Evolutionary conservation across 108 stramenopile genomes (phyloP).

Genomic region (Pelagomonas calceolata): DNA sequence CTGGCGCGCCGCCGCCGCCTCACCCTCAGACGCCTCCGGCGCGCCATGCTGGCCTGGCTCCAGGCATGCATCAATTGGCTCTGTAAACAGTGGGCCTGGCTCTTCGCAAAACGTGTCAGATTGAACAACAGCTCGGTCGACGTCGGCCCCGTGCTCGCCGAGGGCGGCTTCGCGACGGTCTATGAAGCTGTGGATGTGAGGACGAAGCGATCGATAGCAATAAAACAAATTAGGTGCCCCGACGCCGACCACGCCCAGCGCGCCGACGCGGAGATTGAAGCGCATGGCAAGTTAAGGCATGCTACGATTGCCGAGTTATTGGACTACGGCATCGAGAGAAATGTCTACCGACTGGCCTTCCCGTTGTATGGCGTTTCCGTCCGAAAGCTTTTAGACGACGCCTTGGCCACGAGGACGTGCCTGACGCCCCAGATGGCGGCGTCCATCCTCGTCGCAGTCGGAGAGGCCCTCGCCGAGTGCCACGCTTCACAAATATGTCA

Average conservation of each 20-base stretch:
- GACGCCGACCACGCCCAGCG: not conserved
- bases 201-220: not conserved
- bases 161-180: conserved; percentile 11
- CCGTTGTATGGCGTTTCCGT: not conserved
- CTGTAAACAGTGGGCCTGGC: too few relatives aligned
- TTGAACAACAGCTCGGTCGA: too few relatives aligned
- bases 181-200: not conserved
- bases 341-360: too few relatives aligned
- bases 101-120: too few relatives aligned
- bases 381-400: not conserved
- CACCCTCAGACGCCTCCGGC: too few relatives aligned
- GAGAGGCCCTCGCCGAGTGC: not conserved
- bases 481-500: conserved; percentile 10
- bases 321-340: not conserved
- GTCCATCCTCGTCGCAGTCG: conserved; percentile 2
- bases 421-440: not conserved
- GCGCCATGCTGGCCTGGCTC: too few relatives aligned
- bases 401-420: not conserved
- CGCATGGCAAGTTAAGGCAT: conserved; percentile 1
- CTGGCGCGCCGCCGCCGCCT: too few relatives aligned
- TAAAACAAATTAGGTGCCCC: not conserved
- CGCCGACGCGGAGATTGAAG: conserved; percentile 6
- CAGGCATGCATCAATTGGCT: too few relatives aligned
- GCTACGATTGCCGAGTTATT: too few relatives aligned
- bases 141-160: not conserved